Conservation (phyloP, 108 stramenopile species). For the Aurantiochytrium sp. region DNA sequence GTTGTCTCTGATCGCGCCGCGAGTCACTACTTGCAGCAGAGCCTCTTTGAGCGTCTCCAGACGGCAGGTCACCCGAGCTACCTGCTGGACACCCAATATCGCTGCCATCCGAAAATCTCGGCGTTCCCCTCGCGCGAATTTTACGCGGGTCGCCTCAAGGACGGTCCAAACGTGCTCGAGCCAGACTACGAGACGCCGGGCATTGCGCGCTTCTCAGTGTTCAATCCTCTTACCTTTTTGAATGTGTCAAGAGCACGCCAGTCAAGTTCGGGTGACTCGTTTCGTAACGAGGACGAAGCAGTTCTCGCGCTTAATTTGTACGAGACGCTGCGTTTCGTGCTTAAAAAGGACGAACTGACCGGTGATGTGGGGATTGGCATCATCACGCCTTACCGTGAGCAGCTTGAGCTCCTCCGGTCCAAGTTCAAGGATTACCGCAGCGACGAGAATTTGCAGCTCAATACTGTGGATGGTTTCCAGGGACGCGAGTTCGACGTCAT, state of each 20-base stretch:
- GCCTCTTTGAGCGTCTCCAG: slow-evolving; percentile 89
- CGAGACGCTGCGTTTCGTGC: slow-evolving; percentile 14
- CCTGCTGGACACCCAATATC: slow-evolving; percentile 91
- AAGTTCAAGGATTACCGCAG: background rate
- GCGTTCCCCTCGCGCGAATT: slow-evolving; percentile 76
- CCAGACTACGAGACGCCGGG: slow-evolving; percentile 54
- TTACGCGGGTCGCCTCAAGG: slow-evolving; percentile 68
- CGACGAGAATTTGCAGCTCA: slow-evolving; percentile 58
- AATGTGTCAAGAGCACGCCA: background rate
- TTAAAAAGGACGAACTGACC: background rate
- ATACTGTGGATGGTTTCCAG: slow-evolving; percentile 87
- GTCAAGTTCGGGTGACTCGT: background rate
- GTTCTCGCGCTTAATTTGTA: slow-evolving; percentile 30
- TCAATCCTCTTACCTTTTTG: slow-evolving; percentile 24
- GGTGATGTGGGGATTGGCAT: slow-evolving; percentile 47
- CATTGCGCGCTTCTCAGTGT: slow-evolving; percentile 33
- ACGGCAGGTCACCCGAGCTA: slow-evolving; percentile 79
- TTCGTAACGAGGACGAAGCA: slow-evolving; percentile 31
- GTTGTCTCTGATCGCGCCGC: slow-evolving; percentile 76
- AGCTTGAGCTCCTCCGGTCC: slow-evolving; percentile 53
- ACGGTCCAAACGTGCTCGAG: slow-evolving; percentile 68
- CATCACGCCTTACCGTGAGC: slow-evolving; percentile 87
- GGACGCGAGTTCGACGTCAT: slow-evolving; percentile 85
- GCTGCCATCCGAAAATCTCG: slow-evolving; percentile 81
- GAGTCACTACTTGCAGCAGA: slow-evolving; percentile 74